These are phyloP conservation scores for Cladorrhinum sp. DNA, from an alignment of 2,329 filamentous ascomycete genomes.

Conservation along the genomic window DNA sequence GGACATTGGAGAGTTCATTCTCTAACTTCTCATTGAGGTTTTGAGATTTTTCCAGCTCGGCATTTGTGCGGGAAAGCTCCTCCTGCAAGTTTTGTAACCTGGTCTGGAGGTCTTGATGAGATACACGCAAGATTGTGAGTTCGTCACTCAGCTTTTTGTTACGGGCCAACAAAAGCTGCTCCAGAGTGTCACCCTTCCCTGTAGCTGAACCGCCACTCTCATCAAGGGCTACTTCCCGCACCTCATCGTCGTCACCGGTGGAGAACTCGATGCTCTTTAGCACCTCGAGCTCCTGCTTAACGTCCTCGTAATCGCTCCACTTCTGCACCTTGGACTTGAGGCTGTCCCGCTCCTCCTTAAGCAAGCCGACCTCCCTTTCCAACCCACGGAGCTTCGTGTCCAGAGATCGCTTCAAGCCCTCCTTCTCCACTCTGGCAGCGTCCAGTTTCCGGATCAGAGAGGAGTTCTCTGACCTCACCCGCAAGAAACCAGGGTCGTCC, in stretches of 20 bases:
- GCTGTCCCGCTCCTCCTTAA: slow-evolving; percentile 77
- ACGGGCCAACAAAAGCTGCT: slow-evolving; percentile 84
- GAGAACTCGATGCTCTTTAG: slow-evolving; percentile 98
- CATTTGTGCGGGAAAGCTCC: slow-evolving; percentile 77
- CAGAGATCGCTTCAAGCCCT: slow-evolving; percentile 71
- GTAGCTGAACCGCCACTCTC: slow-evolving; percentile 50
- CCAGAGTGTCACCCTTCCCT: slow-evolving; percentile 73
- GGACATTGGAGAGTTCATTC: slow-evolving; percentile 83
- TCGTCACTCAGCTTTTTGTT: slow-evolving; percentile 98
- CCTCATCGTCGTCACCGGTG: slow-evolving; percentile 78
- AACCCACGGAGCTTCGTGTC: slow-evolving; percentile 73
- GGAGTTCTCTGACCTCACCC: slow-evolving; percentile 88
- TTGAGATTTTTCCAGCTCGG: slow-evolving; percentile 80
- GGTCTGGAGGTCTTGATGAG: slow-evolving; percentile 84
- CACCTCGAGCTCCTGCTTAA: slow-evolving; percentile 93
- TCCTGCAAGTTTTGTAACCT: slow-evolving; percentile 78
- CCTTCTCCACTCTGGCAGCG: slow-evolving; percentile 76
- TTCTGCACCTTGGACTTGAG: slow-evolving; percentile 80
- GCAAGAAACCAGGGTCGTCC: slow-evolving; percentile 85
- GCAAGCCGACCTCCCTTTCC: slow-evolving; percentile 71
- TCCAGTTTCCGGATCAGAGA: slow-evolving; percentile 88
- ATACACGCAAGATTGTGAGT: slow-evolving; percentile 86
- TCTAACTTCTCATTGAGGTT: slow-evolving; percentile 86
- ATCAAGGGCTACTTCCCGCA: slow-evolving; percentile 27
- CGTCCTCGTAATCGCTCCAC: slow-evolving; percentile 91